Base-by-base conservation (phyloP, 1,139 yeast species). In the Candida sanyaensis region DNA sequence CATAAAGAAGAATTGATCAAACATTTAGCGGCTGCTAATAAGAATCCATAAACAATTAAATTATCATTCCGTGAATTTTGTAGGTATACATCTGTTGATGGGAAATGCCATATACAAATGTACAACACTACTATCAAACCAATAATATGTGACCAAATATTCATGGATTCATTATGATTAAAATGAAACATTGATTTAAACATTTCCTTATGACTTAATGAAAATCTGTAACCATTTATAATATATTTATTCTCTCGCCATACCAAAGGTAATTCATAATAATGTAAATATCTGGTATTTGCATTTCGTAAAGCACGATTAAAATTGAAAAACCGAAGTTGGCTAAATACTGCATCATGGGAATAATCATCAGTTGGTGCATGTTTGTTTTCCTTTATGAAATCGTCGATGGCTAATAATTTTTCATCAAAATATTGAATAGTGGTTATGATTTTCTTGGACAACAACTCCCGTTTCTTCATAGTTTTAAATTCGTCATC, bases 191-290 rank as follows among this genome's bases (percentile, higher is more conserved):
- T 68, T 47, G 88, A 79, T 49, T 66, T 63, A 34, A 83, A 59
- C 60, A 95, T 88, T 50, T 78, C 76, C 4, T 61, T 47, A 62
- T 88, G 93, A 43, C 80, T 78, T 52, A 81, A 73, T 48, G 88
- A 84, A 68, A 93, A 93, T 53, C 98, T 72, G 69, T 93, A 93
- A 1, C 98, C 98, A 46, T 83, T 70, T 32, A 87, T 74, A 49
- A 93, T 89, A 64, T 81, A 91, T 50, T 91, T 85, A 69, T 93
- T 93, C 64, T 92, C 97, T 61, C 96, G 79, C 97, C 97, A 93
- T 45, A 88, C 89, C 54, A 85, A 80, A 1, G 99, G 99, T 45
- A 93, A 72, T 64, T 93, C 96, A 61, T 89, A 90, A 66, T 87
- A 88, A 56, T 90, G 91, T 45, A 93, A 69, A 50, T 85, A 78